Base-by-base conservation (phyloP, 2,329 filamentous ascomycete species). In the Phaeosphaeria sp. region DNA sequence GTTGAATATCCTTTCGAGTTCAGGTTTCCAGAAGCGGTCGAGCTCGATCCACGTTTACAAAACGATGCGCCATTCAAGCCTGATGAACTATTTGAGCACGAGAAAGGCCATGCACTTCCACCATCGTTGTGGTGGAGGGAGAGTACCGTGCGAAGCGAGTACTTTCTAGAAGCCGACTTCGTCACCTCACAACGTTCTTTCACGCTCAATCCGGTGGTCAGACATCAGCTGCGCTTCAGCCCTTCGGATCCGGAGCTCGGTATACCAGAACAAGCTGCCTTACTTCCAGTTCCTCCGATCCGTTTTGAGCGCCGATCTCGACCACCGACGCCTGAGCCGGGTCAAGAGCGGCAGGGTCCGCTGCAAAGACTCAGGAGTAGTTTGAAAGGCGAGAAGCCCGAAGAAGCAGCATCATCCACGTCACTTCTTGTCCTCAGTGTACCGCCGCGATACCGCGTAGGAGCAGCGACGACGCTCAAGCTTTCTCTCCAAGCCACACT, bases 1-100 rank as follows among this genome's bases (percentile, higher is more conserved):
- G 52, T 61, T n/a, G 59, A 66, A 43, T 67, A 65, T 49, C 61
- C 63, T 6, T 70, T 70, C 30, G 61, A 66, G 27, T 69, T 69
- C 47, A 52, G 65, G n/a, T 70, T 70, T 6, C 67, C 66, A 15
- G 60, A 64, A 25, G 44, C 21, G 3, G 63, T 68, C 2, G 55
- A 63, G 47, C 45, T 59, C n/a, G 53, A 57, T 18, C 48, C 64
- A 11, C 50, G 21, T 20, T 20, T 54, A 7, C 58, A 63, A 20
- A 62, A 63, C 18, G 43, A 55, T 42, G 57, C 46, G 20, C 46
- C 45, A 3, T 65, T 57, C 49, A 50, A 53, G 7, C 6, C 45
- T 39, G 58, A 63, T 22, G 8, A 42, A 9, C 6, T 44, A 1
- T 70, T 68, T 18, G 67, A 67, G 25, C 21, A 55, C 11, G 50